These are phyloP conservation scores for Trichoderma citrinoviride DNA, from an alignment of 2,329 filamentous ascomycete genomes.

Conservation along the genomic window DNA sequence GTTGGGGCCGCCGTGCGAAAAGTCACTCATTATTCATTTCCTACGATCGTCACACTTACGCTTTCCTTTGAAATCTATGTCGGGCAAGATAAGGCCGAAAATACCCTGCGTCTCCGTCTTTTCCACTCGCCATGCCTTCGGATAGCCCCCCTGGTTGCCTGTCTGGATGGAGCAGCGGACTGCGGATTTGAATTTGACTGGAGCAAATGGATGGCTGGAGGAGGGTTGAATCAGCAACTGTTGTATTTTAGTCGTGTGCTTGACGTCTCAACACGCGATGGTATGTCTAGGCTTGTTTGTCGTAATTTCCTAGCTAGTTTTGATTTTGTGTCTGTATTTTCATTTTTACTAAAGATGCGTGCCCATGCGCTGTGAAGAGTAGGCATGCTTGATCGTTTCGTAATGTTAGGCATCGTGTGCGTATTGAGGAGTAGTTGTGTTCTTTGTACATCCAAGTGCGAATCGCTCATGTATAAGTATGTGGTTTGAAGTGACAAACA, in stretches of 20 bases:
- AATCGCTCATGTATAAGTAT: neutral
- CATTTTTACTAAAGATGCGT: neutral
- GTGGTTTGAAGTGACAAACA: neutral
- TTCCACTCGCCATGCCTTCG: slow-evolving; percentile 29
- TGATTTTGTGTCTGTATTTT: slow-evolving; percentile 36
- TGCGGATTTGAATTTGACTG: slow-evolving; percentile 36
- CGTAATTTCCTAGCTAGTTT: slow-evolving; percentile 40
- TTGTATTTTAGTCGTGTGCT: slow-evolving; percentile 42
- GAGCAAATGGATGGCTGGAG: slow-evolving; percentile 34
- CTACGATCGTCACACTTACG: slow-evolving; percentile 24
- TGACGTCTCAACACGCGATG: slow-evolving; percentile 34
- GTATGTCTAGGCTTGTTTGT: slow-evolving; percentile 35
- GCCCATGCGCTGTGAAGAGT: neutral
- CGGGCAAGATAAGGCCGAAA: slow-evolving; percentile 25
- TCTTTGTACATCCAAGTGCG: neutral
- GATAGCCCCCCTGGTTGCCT: slow-evolving; percentile 30
- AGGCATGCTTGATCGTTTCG: neutral
- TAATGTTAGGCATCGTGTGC: too few species aligned
- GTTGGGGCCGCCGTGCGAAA: slow-evolving; percentile 14
- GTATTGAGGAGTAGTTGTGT: too few species aligned
- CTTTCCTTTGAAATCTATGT: slow-evolving; percentile 25
- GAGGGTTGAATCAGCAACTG: slow-evolving; percentile 35
- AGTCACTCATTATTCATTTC: slow-evolving; percentile 22
- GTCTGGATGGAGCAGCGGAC: slow-evolving; percentile 34
- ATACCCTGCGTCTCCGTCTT: slow-evolving; percentile 22